These are phyloP conservation scores for Phytophthora syringae DNA, from an alignment of 352 stramenopile species.

Conservation along the genomic window DNA sequence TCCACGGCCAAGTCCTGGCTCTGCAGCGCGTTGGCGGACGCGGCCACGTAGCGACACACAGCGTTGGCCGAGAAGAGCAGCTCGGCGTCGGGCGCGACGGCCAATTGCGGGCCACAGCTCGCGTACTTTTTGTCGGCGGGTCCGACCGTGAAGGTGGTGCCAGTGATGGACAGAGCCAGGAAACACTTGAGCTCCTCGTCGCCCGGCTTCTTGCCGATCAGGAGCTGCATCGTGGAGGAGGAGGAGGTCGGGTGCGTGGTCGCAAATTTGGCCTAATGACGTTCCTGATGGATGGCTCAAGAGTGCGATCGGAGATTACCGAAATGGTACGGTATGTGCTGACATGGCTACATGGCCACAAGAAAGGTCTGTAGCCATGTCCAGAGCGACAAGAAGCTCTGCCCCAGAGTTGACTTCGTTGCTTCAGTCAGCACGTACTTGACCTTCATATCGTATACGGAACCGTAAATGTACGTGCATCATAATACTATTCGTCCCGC, in stretches of 20 bases:
- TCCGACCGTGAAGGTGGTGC: conserved; percentile 54
- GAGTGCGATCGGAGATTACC: background rate
- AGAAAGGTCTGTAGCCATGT: background rate
- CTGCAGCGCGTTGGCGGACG: conserved; percentile 55
- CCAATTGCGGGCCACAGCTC: conserved; percentile 62
- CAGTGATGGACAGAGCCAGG: conserved; percentile 59
- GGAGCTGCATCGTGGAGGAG: conserved; percentile 59
- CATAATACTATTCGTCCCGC: no score
- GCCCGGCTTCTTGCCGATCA: conserved; percentile 65
- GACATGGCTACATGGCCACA: background rate
- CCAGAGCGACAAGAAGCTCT: no score
- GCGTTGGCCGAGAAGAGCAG: conserved; percentile 82
- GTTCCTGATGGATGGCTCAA: conserved; percentile 21
- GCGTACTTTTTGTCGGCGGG: conserved; percentile 64
- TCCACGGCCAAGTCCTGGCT: conserved; percentile 80
- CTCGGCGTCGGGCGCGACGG: conserved; percentile 37
- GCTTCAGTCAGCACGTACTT: no score
- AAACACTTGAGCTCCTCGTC: conserved; percentile 88
- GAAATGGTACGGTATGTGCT: background rate
- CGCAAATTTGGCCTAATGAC: conserved; percentile 18
- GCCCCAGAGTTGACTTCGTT: no score
- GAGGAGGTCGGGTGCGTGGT: conserved; percentile 1
- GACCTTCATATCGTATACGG: no score
- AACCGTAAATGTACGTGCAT: no score
- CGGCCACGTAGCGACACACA: conserved; percentile 76